These are phyloP conservation scores for Chrysosporium keratinophilum DNA, from an alignment of 2,329 filamentous ascomycete species.

Conservation along the genomic window DNA sequence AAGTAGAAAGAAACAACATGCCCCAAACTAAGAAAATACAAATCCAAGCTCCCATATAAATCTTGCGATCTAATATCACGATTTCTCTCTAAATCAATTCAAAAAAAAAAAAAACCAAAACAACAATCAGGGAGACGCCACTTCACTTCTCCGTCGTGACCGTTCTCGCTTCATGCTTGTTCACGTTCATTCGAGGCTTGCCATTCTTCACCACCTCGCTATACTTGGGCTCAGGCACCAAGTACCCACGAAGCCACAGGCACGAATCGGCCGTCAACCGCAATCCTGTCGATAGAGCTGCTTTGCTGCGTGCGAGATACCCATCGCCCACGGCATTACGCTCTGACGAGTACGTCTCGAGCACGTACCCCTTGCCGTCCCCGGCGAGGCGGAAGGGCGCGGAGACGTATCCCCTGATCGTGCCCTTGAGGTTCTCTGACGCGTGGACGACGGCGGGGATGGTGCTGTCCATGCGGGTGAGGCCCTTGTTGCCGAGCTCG, in stretches of 20 bases:
- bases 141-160: neutral
- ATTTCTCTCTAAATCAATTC: neutral
- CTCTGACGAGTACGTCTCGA: constrained; percentile 36
- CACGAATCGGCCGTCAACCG: constrained; percentile 57
- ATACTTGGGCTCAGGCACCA: constrained; percentile 7
- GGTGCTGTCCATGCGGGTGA: constrained; percentile 56
- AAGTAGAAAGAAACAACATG: no score
- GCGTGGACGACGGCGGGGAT: constrained; percentile 69
- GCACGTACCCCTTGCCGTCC: constrained; percentile 42
- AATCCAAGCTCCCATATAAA: neutral
- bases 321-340: constrained; percentile 41
- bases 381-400: constrained; percentile 54
- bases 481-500: constrained; percentile 59
- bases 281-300: constrained; percentile 56
- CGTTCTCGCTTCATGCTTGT: neutral
- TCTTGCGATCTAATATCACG: constrained; percentile 6
- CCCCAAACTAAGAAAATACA: neutral
- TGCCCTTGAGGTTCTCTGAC: constrained; percentile 57
- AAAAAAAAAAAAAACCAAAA: neutral
- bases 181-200: constrained; percentile 9
- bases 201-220: neutral
- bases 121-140: no score
- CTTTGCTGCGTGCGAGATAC: constrained; percentile 58
- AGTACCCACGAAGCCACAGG: constrained; percentile 43
- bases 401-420: constrained; percentile 52